Conservation (phyloP, 164 flowering plant species). For the Platanus orientalis region DNA sequence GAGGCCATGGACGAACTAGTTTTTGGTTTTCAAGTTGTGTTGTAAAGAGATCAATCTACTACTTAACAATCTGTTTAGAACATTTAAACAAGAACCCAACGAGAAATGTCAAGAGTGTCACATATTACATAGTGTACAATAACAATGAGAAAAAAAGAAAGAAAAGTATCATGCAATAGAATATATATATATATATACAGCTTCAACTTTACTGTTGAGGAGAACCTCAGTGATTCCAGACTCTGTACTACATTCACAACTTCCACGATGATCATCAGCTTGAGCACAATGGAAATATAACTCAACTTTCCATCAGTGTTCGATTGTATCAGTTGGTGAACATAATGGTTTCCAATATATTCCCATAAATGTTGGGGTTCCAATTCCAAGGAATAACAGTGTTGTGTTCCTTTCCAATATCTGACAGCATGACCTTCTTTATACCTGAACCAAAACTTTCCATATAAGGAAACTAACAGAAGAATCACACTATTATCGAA, state of each 20-base stretch:
- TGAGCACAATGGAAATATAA: slow-evolving; percentile 58
- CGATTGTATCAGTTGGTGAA: slow-evolving; percentile 88
- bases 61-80: slow-evolving; percentile 64
- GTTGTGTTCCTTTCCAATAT: slow-evolving; percentile 96
- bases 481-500: background rate
- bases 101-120: background rate
- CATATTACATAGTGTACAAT: background rate
- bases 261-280: slow-evolving; percentile 52
- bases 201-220: slow-evolving; percentile 76
- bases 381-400: slow-evolving; percentile 89
- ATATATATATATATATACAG: slow-evolving; percentile 42
- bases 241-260: slow-evolving; percentile 51
- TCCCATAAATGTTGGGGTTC: slow-evolving; percentile 98
- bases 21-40: slow-evolving; percentile 93
- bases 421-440: slow-evolving; percentile 81
- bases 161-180: background rate
- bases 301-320: slow-evolving; percentile 97
- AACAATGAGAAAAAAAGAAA: background rate
- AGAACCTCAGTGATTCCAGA: slow-evolving; percentile 59
- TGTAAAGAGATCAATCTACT: slow-evolving; percentile 84
- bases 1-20: slow-evolving; percentile 38
- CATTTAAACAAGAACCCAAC: background rate
- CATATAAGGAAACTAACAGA: background rate
- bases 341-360: slow-evolving; percentile 91
- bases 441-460: slow-evolving; percentile 44